Evolutionary conservation across 2,329 filamentous ascomycete species (phyloP).

Genomic region (Aspergillus glaucus): DNA sequence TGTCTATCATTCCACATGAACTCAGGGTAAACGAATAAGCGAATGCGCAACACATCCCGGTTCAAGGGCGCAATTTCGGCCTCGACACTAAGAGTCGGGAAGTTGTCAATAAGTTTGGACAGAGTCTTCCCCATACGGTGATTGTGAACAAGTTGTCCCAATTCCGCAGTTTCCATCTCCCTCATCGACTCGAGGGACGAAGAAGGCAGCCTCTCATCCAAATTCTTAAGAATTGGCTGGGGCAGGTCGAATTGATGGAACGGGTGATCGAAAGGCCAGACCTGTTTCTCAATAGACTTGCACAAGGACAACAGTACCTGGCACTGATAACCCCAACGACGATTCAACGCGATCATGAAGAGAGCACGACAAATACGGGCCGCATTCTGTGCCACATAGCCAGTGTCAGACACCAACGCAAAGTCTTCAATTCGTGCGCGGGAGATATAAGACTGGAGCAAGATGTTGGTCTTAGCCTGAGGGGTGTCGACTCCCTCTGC

Average conservation of each 20-base stretch:
- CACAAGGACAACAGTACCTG: constrained; percentile 83
- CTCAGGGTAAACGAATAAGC: constrained; percentile 77
- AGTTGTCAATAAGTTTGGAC: constrained; percentile 74
- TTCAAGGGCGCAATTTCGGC: constrained; percentile 94
- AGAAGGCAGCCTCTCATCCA: constrained; percentile 71
- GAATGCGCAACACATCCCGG: constrained; percentile 86
- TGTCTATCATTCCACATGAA: constrained; percentile 92
- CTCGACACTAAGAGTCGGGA: constrained; percentile 85
- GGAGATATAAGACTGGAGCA: constrained; percentile 91
- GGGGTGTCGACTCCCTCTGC: constrained; percentile 60
- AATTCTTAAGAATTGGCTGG: constrained; percentile 70
- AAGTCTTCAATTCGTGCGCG: constrained; percentile 85
- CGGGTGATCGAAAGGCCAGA: constrained; percentile 93
- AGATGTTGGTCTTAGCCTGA: constrained; percentile 90
- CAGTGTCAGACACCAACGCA: constrained; percentile 81
- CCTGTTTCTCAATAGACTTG: constrained; percentile 93
- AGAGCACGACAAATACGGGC: constrained; percentile 88
- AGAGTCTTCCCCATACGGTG: constrained; percentile 78
- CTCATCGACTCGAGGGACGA: constrained; percentile 74
- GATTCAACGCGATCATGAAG: constrained; percentile 95
- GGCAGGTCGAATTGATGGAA: constrained; percentile 92
- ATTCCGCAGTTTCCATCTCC: constrained; percentile 89
- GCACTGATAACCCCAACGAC: constrained; percentile 93
- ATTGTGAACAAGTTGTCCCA: constrained; percentile 87
- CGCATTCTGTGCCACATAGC: constrained; percentile 93